Evolutionary conservation across 257 asterid genomes (phyloP), one percentile per base, ranked within the genome.

Genomic region (Lavandula angustifolia): DNA sequence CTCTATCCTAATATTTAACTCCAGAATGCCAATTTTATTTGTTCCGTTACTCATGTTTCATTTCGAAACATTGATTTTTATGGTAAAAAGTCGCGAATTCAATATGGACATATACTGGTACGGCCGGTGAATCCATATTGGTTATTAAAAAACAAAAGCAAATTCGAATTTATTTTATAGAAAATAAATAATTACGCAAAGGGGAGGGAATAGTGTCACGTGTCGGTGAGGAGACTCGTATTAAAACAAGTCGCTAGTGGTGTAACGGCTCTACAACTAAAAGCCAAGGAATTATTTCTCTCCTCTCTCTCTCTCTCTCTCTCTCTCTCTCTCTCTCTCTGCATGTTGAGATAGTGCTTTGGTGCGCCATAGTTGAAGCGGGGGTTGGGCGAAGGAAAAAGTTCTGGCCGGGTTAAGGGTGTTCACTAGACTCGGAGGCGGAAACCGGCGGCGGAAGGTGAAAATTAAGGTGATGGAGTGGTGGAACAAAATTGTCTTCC

Each of bases 401-500:
- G 84, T 74, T 74, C 94, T 87, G 94, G 91, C 94, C 75, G 94
- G 94, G 87, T 53, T 81, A 60, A 63, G 77, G 80, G 76, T 73
- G 69, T 34, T 82, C 69, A 62, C 82, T 76, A 79, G 88, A 78
- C 73, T 85, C 52, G 85, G 94, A 66, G 78, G 81, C 64, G 76
- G 84, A 46, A 65, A 56, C 35, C 62, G 85, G 78, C 85, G 79
- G 84, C 66, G 73, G 81, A 90, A 72, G 78, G 80, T 74, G 67
- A 85, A 66, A 82, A 72, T 64, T 22, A 77, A 78, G 82, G 84
- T 74, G 72, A 81, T 79, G 83, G 88, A 85, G 71, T 85, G 81
- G 91, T 85, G 87, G 92, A 86, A 79, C 35, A 90, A 82, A 66
- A 80, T 90, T 73, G 91, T 79, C 10, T 87, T 87, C 62, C 97